A percentile compares a stretch with the other conserved stretches of the same genome.
Evolutionary conservation across 495 filamentous ascomycete genomes (phyloP).

Genomic region (Neurospora hispaniola): DNA sequence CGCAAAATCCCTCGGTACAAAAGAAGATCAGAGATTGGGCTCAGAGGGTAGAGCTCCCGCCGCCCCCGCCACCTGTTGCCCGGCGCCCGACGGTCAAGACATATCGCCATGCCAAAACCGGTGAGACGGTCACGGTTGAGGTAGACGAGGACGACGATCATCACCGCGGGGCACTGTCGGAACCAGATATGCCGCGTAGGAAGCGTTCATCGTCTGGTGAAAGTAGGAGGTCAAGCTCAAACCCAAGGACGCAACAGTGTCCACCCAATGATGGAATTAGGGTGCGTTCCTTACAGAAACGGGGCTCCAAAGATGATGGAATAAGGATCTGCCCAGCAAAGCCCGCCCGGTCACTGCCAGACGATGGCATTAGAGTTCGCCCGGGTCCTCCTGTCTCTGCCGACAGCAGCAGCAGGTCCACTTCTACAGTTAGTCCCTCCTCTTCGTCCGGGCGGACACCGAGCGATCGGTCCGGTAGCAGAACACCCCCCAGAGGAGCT

Average conservation of each 20-base stretch:
- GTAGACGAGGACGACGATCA: slow-evolving; percentile 8
- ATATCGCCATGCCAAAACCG: slow-evolving; percentile 18
- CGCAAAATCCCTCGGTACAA: slow-evolving; percentile 37
- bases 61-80: slow-evolving; percentile 7
- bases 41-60: slow-evolving; percentile 29
- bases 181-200: background rate
- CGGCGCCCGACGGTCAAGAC: slow-evolving; percentile 8
- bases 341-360: slow-evolving; percentile 15
- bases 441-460: slow-evolving; percentile 18
- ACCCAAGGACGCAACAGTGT: slow-evolving; percentile 14
- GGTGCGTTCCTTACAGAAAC: slow-evolving; percentile 5
- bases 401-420: slow-evolving; percentile 14
- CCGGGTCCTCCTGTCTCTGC: slow-evolving; percentile 3
- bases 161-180: slow-evolving; percentile 6
- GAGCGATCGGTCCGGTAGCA: background rate
- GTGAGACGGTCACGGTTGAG: slow-evolving; percentile 21
- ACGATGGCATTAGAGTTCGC: slow-evolving; percentile 16
- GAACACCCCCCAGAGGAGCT: background rate
- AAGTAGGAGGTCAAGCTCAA: background rate
- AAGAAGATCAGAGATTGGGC: slow-evolving; percentile 46
- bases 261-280: slow-evolving; percentile 23
- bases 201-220: background rate
- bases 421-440: slow-evolving; percentile 20
- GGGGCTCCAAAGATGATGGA: slow-evolving; percentile 13
- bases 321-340: slow-evolving; percentile 29